Evolutionary conservation across 73 alveolate species (phyloP).

Genomic region (Paramecium primaurelia): DNA sequence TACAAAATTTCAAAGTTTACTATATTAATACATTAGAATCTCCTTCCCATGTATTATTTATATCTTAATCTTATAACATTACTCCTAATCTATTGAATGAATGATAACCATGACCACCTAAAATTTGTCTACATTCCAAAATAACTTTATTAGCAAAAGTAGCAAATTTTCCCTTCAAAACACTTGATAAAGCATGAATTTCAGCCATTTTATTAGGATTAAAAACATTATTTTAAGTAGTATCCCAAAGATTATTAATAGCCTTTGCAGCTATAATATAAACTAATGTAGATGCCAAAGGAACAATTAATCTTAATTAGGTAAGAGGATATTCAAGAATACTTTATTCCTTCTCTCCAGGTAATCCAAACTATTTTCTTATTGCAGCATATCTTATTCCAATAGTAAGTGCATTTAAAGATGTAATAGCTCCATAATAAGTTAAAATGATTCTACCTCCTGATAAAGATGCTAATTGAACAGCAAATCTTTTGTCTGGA

Average conservation of each 20-base stretch:
- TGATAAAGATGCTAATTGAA: constrained; percentile 67
- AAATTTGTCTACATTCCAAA: constrained; percentile 69
- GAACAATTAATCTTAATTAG: constrained; percentile 68
- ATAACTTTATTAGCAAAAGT: constrained; percentile 59
- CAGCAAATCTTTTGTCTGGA: constrained; percentile 81
- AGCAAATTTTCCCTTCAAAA: constrained; percentile 60
- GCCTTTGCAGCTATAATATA: constrained; percentile 32
- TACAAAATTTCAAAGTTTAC: constrained; percentile 69
- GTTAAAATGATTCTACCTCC: constrained; percentile 79
- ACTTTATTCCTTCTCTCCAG: constrained; percentile 64
- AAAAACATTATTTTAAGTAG: constrained; percentile 20
- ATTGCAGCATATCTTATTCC: constrained; percentile 76
- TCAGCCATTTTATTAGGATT: constrained; percentile 52
- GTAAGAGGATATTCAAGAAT: constrained; percentile 73
- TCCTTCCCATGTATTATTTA: constrained; percentile 87
- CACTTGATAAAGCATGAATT: constrained; percentile 69
- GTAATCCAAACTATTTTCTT: constrained; percentile 72
- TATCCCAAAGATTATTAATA: constrained; percentile 53
- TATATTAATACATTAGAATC: constrained; percentile 78
- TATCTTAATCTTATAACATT: constrained; percentile 64
- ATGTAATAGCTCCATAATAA: constrained; percentile 52
- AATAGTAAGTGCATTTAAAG: constrained; percentile 52
- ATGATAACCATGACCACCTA: constrained; percentile 84
- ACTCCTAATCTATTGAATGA: constrained; percentile 63
- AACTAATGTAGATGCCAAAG: constrained; percentile 64